Evolutionary conservation across 2,329 filamentous ascomycete species (phyloP).

Genomic region (Alternaria conjuncta): DNA sequence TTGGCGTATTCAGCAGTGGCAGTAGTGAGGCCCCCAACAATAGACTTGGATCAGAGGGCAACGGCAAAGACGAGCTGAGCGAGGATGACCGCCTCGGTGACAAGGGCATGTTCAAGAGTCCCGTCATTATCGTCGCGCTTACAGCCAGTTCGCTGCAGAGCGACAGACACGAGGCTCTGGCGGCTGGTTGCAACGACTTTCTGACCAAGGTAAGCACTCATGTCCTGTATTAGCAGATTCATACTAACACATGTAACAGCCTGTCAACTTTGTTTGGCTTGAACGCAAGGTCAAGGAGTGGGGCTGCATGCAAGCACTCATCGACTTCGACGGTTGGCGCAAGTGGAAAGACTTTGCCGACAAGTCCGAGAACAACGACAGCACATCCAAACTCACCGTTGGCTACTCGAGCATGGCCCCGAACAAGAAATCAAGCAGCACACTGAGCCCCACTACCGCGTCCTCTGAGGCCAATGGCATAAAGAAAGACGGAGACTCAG

Average conservation of each 20-base stretch:
- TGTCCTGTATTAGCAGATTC: neutral
- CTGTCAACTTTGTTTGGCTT: constrained; percentile 96
- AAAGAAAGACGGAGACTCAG: constrained; percentile 32
- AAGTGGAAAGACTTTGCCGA: constrained; percentile 86
- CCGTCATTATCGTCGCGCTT: constrained; percentile 95
- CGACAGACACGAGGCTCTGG: constrained; percentile 91
- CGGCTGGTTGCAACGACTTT: constrained; percentile 97
- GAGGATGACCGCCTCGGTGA: constrained; percentile 74
- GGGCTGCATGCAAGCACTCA: constrained; percentile 99
- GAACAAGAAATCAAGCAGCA: constrained; percentile 23
- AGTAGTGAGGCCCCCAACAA: constrained; percentile 51
- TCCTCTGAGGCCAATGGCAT: constrained; percentile 32
- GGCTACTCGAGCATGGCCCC: constrained; percentile 42
- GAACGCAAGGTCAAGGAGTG: constrained; percentile 98
- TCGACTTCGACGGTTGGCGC: constrained; percentile 97
- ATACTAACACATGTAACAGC: constrained; percentile 60
- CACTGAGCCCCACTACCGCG: constrained; percentile 22
- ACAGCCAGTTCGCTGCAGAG: constrained; percentile 94
- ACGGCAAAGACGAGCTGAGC: constrained; percentile 45
- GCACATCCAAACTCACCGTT: constrained; percentile 42
- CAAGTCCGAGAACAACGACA: constrained; percentile 43
- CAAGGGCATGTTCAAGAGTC: constrained; percentile 81
- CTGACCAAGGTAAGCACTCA: constrained; percentile 79
- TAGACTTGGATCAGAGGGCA: constrained; percentile 48
- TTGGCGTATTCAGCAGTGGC: constrained; percentile 78